phyloP scores from a whole-genome alignment of 2,329 filamentous ascomycete genomes.

The Sarocladiaceae sp. region DNA sequence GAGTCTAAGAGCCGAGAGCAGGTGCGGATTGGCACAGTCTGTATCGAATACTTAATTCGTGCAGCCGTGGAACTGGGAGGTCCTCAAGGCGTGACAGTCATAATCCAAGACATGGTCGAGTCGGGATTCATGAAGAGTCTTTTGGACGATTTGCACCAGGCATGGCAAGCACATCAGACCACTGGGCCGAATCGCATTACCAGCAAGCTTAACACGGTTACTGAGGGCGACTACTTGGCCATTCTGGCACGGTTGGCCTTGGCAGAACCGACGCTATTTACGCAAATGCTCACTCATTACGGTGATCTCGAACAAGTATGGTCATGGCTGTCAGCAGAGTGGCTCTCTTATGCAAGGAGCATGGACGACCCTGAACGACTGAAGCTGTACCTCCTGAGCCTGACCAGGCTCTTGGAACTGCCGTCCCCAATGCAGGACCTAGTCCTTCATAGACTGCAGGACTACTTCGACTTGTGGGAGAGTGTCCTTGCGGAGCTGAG shows the following conservation, averaged over 20 bases:
- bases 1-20: constrained; percentile 54
- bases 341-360: constrained; percentile 66
- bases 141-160: constrained; percentile 61
- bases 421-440: constrained; percentile 53
- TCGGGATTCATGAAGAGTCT: constrained; percentile 60
- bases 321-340: constrained; percentile 56
- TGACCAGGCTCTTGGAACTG: constrained; percentile 68
- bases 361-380: constrained; percentile 61
- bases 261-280: constrained; percentile 65
- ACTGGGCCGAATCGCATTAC: constrained; percentile 73
- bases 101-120: constrained; percentile 62
- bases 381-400: constrained; percentile 69
- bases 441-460: constrained; percentile 60
- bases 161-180: constrained; percentile 72
- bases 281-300: constrained; percentile 48
- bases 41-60: constrained; percentile 62
- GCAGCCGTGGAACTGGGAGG: constrained; percentile 60
- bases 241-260: constrained; percentile 77
- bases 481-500: constrained; percentile 63
- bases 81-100: constrained; percentile 53
- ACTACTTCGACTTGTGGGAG: constrained; percentile 73
- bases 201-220: constrained; percentile 66
- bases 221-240: constrained; percentile 80
- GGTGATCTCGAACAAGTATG: constrained; percentile 47
- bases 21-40: constrained; percentile 52